These are phyloP conservation scores for Blastobotrys muscicola DNA, from an alignment of 805 yeast genomes.

Conservation along the genomic window DNA sequence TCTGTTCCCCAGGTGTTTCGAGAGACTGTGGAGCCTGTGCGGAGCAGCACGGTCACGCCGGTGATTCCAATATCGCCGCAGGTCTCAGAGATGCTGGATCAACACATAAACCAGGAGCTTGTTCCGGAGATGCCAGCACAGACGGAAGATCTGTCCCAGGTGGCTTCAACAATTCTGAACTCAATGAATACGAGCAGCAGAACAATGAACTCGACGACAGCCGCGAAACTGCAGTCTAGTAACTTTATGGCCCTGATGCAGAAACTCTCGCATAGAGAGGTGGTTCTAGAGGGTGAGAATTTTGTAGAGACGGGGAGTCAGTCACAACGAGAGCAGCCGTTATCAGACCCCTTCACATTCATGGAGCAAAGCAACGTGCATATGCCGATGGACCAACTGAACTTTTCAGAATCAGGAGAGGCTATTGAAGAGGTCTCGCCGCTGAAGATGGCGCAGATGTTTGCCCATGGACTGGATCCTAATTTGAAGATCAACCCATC, in stretches of 20 bases:
- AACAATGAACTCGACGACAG: conserved; percentile 2
- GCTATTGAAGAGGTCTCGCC: conserved; percentile 9
- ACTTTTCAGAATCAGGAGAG: conserved; percentile 3
- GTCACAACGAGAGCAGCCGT: background rate
- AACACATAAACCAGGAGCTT: no score
- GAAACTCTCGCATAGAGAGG: conserved; percentile 17
- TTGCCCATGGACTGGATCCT: conserved; percentile 9
- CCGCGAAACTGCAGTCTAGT: conserved; percentile 17
- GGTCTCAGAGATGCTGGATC: no score
- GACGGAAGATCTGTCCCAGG: conserved; percentile 14
- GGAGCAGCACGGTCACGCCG: background rate
- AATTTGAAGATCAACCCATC: conserved; percentile 1
- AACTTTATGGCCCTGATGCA: conserved; percentile 22
- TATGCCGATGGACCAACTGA: conserved; percentile 4
- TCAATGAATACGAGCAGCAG: conserved; percentile 3
- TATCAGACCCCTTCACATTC: conserved; percentile 16
- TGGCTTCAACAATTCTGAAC: conserved; percentile 16
- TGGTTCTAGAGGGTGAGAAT: conserved; percentile 17
- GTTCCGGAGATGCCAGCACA: no score
- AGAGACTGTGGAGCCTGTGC: background rate
- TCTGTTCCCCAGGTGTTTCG: conserved; percentile 2
- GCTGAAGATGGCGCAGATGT: conserved; percentile 13
- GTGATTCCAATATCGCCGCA: no score
- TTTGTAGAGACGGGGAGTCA: conserved; percentile 12
- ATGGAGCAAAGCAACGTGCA: conserved; percentile 6